Percentiles rank a stretch among this genome's conserved stretches.
These are phyloP conservation scores for Ophiocordyceps australis DNA, from an alignment of 2,329 filamentous ascomycete genomes.

Conservation along the genomic window DNA sequence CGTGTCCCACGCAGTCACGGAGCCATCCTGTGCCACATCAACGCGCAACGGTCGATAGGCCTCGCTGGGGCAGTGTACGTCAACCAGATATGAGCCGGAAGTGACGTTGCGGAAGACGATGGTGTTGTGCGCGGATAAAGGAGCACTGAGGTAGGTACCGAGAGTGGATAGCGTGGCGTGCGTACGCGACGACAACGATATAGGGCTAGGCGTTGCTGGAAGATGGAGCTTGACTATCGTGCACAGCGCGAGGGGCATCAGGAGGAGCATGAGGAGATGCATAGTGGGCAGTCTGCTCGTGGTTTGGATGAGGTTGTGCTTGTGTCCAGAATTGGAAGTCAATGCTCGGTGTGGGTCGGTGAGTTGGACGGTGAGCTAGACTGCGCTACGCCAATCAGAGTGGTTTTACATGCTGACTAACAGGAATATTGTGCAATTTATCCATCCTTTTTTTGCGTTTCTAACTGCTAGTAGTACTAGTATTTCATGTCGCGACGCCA, in stretches of 20 bases:
- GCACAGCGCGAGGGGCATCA: constrained; percentile 11
- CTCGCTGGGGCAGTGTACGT: constrained; percentile 58
- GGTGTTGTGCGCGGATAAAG: constrained; percentile 43
- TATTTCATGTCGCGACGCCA: no score
- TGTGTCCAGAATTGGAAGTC: no score
- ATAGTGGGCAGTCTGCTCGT: no score
- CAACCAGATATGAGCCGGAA: constrained; percentile 60
- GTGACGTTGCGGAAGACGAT: constrained; percentile 56
- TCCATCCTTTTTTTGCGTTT: no score
- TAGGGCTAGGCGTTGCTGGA: constrained; percentile 28
- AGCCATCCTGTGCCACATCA: constrained; percentile 37
- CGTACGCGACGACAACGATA: constrained; percentile 42
- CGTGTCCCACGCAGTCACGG: constrained; percentile 60
- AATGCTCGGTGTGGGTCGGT: no score
- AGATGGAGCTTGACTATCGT: constrained; percentile 30
- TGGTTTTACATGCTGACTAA: no score
- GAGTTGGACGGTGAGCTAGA: no score
- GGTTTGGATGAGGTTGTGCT: no score
- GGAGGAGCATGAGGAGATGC: constrained; percentile 18
- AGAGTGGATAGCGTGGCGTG: constrained; percentile 39
- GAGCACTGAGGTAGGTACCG: constrained; percentile 26
- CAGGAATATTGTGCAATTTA: no score
- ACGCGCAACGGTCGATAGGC: constrained; percentile 66
- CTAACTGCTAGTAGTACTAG: no score
- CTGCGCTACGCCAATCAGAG: no score